Evolutionary conservation across 257 asterid species (phyloP), one percentile per base, ranked within the genome.

Genomic region (Echites panduratus): DNA sequence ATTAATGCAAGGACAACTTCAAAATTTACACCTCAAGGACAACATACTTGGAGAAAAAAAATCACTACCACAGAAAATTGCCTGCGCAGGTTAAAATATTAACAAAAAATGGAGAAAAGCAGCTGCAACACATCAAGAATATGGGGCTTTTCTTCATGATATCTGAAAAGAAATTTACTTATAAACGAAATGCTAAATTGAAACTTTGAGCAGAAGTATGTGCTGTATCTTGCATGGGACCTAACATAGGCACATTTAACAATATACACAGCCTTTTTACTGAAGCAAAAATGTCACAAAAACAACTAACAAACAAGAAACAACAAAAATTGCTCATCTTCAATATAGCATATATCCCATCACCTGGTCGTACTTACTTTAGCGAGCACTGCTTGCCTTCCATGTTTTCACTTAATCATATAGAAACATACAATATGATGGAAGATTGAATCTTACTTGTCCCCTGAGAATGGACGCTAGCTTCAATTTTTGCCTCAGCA

Each of bases 401-500:
- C 26, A 17, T 63, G 16, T 17, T 38, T 63, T 63, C 0, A 41
- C 40, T 3, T n/a, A 38, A 19, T 16, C 47, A 7, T 5, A n/a
- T 57, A 50, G 29, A 22, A 47, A 17, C 38, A 38, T 49, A 52
- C 17, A 82, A 77, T 58, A 22, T 63, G 78, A 74, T 67, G 29
- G 52, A 19, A 52, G 74, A 66, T 75, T 48, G 56, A 68, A 76
- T 81, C 89, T 88, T 83, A 91, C 98, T 76, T 91, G 96, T 81
- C 90, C 86, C 85, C 83, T 94, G 48, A 94, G 90, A 82, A 94
- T 89, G 82, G 97, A 87, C 41, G 96, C 95, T 72, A 94, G 83
- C 83, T 91, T 94, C 92, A 94, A 83, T 82, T 91, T 94, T 83
- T 91, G 99, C 82, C 85, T 85, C 67, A 94, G 85, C 89, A 94